These are phyloP conservation scores for Oldenlandia corymbosa DNA, from an alignment of 257 asterid genomes.

Conservation along the genomic window DNA sequence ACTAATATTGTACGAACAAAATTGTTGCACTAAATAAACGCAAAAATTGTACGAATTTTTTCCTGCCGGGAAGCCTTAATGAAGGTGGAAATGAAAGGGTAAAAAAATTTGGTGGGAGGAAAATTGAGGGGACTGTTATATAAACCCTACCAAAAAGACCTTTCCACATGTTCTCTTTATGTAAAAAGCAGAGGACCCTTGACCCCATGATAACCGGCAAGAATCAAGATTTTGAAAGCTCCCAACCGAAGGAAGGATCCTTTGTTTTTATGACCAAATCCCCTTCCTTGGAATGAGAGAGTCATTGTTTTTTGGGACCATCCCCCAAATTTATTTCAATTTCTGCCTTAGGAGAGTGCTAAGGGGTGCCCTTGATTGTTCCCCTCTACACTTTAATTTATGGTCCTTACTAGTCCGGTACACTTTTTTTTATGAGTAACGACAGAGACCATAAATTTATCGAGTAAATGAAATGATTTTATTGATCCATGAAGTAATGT, in stretches of 20 bases:
- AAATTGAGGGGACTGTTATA: too few relatives aligned
- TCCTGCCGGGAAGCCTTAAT: too few relatives aligned
- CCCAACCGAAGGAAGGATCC: conserved; percentile 38
- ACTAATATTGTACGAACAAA: too few relatives aligned
- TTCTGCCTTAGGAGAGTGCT: too few relatives aligned
- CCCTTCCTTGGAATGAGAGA: conserved; percentile 21
- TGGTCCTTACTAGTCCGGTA: background rate
- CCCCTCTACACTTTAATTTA: conserved; percentile 1
- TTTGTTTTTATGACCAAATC: conserved; percentile 24
- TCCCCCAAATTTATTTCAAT: conserved; percentile 14
- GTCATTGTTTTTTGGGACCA: conserved; percentile 22
- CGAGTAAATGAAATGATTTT: too few relatives aligned
- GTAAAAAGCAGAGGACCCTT: conserved; percentile 30
- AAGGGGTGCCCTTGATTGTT: too few relatives aligned
- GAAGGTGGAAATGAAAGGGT: too few relatives aligned
- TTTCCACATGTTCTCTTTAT: conserved; percentile 27
- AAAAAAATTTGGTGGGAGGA: too few relatives aligned
- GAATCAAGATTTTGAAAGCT: conserved; percentile 36
- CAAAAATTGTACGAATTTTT: too few relatives aligned
- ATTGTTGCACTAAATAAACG: too few relatives aligned
- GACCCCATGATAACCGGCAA: conserved; percentile 63
- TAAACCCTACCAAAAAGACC: conserved; percentile 19
- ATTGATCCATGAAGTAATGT: too few relatives aligned
- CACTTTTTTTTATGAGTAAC: background rate
- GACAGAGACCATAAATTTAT: too few relatives aligned